phyloP scores from a whole-genome alignment of 495 filamentous ascomycete genomes.

The Venustampulla echinocandica region DNA sequence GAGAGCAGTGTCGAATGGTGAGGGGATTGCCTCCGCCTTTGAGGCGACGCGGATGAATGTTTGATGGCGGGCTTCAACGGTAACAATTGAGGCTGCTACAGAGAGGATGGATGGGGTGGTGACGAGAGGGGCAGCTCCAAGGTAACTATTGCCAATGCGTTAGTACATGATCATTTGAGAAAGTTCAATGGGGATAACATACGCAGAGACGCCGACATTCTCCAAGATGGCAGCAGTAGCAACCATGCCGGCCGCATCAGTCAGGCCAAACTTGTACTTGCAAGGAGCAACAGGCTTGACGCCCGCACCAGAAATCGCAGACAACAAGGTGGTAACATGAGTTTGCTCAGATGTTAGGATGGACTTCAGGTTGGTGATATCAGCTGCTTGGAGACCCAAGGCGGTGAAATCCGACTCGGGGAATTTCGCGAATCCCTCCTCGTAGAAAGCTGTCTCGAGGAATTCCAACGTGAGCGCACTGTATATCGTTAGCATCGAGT shows the following conservation, averaged over 20 bases:
- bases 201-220: slow-evolving; percentile 48
- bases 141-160: slow-evolving; percentile 26
- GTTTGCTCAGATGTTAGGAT: slow-evolving; percentile 46
- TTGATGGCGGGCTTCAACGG: slow-evolving; percentile 53
- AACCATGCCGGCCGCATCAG: slow-evolving; percentile 40
- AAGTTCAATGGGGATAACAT: slow-evolving; percentile 28
- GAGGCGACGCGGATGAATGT: slow-evolving; percentile 46
- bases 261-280: slow-evolving; percentile 49
- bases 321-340: slow-evolving; percentile 49
- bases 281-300: slow-evolving; percentile 41
- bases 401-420: slow-evolving; percentile 38
- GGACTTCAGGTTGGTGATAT: slow-evolving; percentile 44
- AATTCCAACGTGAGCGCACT: slow-evolving; percentile 38
- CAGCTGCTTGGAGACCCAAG: slow-evolving; percentile 39
- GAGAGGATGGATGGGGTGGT: slow-evolving; percentile 43
- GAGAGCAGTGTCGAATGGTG: slow-evolving; percentile 50
- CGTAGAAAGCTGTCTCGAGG: slow-evolving; percentile 45
- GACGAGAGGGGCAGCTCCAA: slow-evolving; percentile 52
- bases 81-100: slow-evolving; percentile 54
- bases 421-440: slow-evolving; percentile 49
- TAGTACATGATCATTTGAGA: not conserved
- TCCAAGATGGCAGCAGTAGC: slow-evolving; percentile 47
- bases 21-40: slow-evolving; percentile 40
- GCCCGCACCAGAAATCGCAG: slow-evolving; percentile 39
- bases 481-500: slow-evolving; percentile 3